Evolutionary conservation across 192 early-diverging fungal species (phyloP), one percentile per base, ranked within the genome.

Genomic region (Coemansia sp.): DNA sequence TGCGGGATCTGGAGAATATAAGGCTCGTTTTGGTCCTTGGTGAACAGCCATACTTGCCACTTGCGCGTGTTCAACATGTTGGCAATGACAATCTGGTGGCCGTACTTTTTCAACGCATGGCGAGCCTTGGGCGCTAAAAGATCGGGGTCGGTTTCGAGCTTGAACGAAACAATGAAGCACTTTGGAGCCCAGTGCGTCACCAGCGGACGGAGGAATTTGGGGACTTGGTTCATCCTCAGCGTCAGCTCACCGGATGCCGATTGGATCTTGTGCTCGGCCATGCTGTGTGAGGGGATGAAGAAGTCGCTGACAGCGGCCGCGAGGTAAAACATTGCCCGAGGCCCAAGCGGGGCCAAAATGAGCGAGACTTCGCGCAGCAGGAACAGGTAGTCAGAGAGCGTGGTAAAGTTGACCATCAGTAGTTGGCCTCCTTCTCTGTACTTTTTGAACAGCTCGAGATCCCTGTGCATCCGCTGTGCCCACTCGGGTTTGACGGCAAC

Each of bases 291-390:
- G 3, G 97, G 97, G 76, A 99, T 94, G 68, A 96, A 99, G 68
- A 99, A 99, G 65, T 99, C 97, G 62, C 90, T 92, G 49, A 99
- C 97, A 10, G 97, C 97, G 4, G 97, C 97, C 0, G 97, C 97
- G 34, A 99, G 80, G 69, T 98, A 99, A 74, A 91, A 95, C 92
- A 99, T 92, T 22, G 89, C 90, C 11, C 82, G 77, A 5, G 87
- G 71, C 9, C 88, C 81, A 59, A 96, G 62, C 13, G 69, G 70
- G 7, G 88, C 83, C 70, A 97, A 78, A 41, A 89, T 77, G 35
- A 83, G 72, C 1, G 94, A 89, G 15, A 90, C 86, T 35, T 86
- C 84, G 8, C 92, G 87, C 20, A 99, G 85, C 34, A 93, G 74
- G 69, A 97, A 98, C 43, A 99, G 76, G 67, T 99, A 99, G 58